Base-by-base conservation (phyloP, 164 flowering plant genomes). In the Berberis vulgaris region DNA sequence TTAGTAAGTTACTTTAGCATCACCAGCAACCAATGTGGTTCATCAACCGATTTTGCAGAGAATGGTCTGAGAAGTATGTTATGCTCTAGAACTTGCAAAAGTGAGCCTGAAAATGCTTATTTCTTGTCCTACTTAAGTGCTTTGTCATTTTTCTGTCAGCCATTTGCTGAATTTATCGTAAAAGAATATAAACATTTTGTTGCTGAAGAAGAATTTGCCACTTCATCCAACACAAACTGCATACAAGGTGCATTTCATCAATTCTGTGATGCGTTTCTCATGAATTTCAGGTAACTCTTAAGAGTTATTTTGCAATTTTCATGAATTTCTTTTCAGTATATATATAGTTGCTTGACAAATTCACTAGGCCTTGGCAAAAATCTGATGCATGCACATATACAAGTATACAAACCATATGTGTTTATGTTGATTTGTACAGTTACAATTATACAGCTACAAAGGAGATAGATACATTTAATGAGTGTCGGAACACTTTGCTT, bases 71-170 rank as follows among this genome's bases (percentile, higher is more conserved):
- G 26, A 26, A 26, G 26, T 26, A 26, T 26, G 26, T 26, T 10
- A 11, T 55, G 40, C 13, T 71, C 65, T 55, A 56, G 38, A 56
- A 8, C 44, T 41, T 70, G 77, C 60, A 59, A 47, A 12, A 47
- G 61, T 56, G 54, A 59, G 50, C 77, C 71, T 40, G 72, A 73
- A 60, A 73, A 63, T 9, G 67, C 61, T 53, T 73, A 77, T 60
- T 12, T 74, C 49, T 64, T 62, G 5, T 72, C 73, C 12, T 84
- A 80, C 76, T 74, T 78, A 60, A 72, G 76, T 66, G 88, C 91
- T 13, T 64, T 89, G 73, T 75, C 74, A 62, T 88, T 86, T 71
- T 72, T 89, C 69, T 88, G 93, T 67, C 71, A 74, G 63, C 86
- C 91, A 49, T 81, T 92, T 61, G 79, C 88, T 57, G 87, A 85